phyloP scores from a whole-genome alignment of 805 yeast species.

The Deakozyma indianensis region DNA sequence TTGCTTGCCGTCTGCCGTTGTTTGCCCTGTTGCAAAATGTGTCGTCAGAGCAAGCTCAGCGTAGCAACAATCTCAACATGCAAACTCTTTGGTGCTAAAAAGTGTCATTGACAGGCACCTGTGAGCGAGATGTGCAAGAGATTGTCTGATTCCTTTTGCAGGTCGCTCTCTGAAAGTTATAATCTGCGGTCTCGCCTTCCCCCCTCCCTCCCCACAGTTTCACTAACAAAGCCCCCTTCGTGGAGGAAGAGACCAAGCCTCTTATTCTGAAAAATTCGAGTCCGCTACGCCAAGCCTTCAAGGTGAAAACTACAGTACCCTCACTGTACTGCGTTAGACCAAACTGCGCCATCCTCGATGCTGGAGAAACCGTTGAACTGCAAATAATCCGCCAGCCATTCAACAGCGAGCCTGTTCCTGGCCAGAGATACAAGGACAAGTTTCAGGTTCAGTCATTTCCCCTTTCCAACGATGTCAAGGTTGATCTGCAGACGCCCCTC shows the following conservation, averaged over 20 bases:
- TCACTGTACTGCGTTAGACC: constrained; percentile 92
- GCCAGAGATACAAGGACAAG: constrained; percentile 78
- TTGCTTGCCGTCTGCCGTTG: too few species aligned
- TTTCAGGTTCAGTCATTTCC: constrained; percentile 82
- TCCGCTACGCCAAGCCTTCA: constrained; percentile 59
- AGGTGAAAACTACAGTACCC: constrained; percentile 97
- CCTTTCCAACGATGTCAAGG: constrained; percentile 39
- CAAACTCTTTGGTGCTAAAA: too few species aligned
- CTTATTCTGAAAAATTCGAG: constrained; percentile 38
- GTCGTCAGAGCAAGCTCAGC: too few species aligned
- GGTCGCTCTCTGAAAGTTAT: too few species aligned
- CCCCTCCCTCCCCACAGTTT: too few species aligned
- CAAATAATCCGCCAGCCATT: constrained; percentile 76
- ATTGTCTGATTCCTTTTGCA: too few species aligned
- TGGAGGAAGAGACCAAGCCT: constrained; percentile 52
- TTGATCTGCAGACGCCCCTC: constrained; percentile 29
- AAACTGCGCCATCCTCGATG: constrained; percentile 66
- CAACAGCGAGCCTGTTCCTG: constrained; percentile 56
- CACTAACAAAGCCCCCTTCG: constrained; percentile 47
- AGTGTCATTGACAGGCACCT: too few species aligned
- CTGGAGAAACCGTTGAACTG: constrained; percentile 61
- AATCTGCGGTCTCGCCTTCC: too few species aligned
- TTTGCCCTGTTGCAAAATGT: too few species aligned
- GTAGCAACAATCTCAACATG: too few species aligned
- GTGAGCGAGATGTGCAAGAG: too few species aligned